These are phyloP conservation scores for Plasmopara halstedii DNA, from an alignment of 352 stramenopile species.

Conservation along the genomic window DNA sequence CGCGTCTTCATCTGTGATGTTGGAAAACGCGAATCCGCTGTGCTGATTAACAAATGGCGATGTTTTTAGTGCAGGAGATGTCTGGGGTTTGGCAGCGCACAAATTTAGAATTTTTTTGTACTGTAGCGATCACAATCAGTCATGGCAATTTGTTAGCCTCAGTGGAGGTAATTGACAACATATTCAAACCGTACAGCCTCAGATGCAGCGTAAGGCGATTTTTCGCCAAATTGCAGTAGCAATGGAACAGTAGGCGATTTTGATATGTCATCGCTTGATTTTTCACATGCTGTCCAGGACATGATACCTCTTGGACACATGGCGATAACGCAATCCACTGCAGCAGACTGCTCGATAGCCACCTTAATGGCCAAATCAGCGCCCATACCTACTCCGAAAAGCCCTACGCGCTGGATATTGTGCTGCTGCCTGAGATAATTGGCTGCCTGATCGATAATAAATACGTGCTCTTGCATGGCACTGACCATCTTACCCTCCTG, in stretches of 20 bases:
- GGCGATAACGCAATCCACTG: slow-evolving; percentile 56
- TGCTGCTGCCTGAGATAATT: slow-evolving; percentile 61
- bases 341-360: slow-evolving; percentile 29
- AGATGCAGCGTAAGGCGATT: slow-evolving; percentile 51
- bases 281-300: slow-evolving; percentile 19
- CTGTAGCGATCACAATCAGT: slow-evolving; percentile 18
- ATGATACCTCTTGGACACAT: slow-evolving; percentile 61
- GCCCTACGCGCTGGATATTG: slow-evolving; percentile 62
- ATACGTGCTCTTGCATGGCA: slow-evolving; percentile 18
- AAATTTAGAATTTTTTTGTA: slow-evolving; percentile 42
- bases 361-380: slow-evolving; percentile 65
- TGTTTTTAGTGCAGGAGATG: slow-evolving; percentile 20
- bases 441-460: slow-evolving; percentile 35
- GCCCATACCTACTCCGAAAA: slow-evolving; percentile 57
- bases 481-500: slow-evolving; percentile 15
- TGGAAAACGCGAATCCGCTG: slow-evolving; percentile 78
- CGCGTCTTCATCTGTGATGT: slow-evolving; percentile 87
- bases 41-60: slow-evolving; percentile 68
- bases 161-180: neutral
- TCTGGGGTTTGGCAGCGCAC: slow-evolving; percentile 19
- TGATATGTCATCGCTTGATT: slow-evolving; percentile 6
- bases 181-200: slow-evolving; percentile 38
- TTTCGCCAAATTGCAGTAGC: slow-evolving; percentile 60
- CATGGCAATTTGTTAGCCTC: neutral
- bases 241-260: slow-evolving; percentile 32